phyloP scores from a whole-genome alignment of 108 stramenopile genomes.

The Discostella pseudostelligera region DNA sequence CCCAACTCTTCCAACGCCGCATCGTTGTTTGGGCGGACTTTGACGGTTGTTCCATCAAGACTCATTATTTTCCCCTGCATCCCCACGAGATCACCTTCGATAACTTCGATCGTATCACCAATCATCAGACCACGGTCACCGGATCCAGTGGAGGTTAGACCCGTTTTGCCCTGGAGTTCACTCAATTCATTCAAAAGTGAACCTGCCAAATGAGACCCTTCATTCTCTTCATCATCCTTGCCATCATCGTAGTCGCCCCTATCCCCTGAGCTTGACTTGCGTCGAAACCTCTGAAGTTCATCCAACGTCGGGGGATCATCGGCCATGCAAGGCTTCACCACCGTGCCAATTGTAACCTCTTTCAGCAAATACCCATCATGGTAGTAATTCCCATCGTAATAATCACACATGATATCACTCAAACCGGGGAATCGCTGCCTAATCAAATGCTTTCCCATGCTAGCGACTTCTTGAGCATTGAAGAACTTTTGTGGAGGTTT shows the following conservation, averaged over 20 bases:
- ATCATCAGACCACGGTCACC: constrained; percentile 68
- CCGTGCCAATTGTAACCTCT: constrained; percentile 89
- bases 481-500: constrained; percentile 94
- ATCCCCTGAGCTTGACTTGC: constrained; percentile 58
- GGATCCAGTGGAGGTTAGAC: constrained; percentile 54
- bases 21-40: constrained; percentile 80
- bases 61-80: constrained; percentile 90
- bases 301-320: constrained; percentile 93
- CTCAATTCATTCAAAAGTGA: constrained; percentile 82
- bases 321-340: constrained; percentile 82
- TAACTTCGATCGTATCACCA: constrained; percentile 93
- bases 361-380: constrained; percentile 93
- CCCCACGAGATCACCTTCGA: constrained; percentile 92
- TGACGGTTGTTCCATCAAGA: constrained; percentile 88
- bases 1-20: constrained; percentile 61
- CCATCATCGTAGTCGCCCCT: constrained; percentile 59
- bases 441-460: constrained; percentile 63
- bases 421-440: constrained; percentile 76
- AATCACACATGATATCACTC: constrained; percentile 77
- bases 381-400: constrained; percentile 89
- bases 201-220: constrained; percentile 80
- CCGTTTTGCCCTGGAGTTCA: constrained; percentile 80
- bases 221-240: constrained; percentile 76
- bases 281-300: constrained; percentile 89
- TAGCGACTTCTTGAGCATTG: constrained; percentile 78